These are phyloP conservation scores for Ceratobasidium sp. DNA, from an alignment of 1,284 basidiomycete species.

Conservation along the genomic window DNA sequence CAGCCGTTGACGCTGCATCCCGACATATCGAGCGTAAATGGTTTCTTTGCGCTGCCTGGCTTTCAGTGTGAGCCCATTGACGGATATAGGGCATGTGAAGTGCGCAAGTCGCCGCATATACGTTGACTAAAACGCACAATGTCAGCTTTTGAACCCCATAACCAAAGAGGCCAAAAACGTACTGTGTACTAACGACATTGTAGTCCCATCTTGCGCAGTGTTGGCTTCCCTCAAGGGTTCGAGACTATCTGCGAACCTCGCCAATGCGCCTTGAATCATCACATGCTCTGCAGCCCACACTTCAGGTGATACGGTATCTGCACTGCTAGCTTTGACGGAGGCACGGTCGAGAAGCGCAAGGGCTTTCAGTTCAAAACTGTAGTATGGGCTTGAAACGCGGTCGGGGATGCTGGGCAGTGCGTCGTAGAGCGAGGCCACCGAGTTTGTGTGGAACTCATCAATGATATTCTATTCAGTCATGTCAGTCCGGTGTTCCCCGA, in stretches of 20 bases:
- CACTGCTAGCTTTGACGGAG: slow-evolving; percentile 34
- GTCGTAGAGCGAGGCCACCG: slow-evolving; percentile 24
- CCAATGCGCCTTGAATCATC: slow-evolving; percentile 13
- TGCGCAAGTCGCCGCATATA: slow-evolving; percentile 37
- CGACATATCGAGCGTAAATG: slow-evolving; percentile 26
- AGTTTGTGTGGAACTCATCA: slow-evolving; percentile 19
- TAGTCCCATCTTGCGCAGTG: slow-evolving; percentile 12
- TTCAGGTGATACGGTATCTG: slow-evolving; percentile 24
- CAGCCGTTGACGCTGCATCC: slow-evolving; percentile 24
- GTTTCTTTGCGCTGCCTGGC: slow-evolving; percentile 6
- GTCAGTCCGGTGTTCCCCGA: background rate
- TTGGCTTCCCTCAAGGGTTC: background rate
- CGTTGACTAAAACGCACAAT: slow-evolving; percentile 15
- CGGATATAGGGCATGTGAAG: slow-evolving; percentile 38
- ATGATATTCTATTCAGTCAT: slow-evolving; percentile 18
- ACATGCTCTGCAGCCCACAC: slow-evolving; percentile 25
- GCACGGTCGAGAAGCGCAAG: slow-evolving; percentile 27
- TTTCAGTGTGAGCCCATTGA: slow-evolving; percentile 30
- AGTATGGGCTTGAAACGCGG: slow-evolving; percentile 17
- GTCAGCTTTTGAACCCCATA: background rate
- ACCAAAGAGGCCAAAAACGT: slow-evolving; percentile 5
- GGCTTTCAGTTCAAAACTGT: slow-evolving; percentile 19
- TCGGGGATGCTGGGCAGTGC: slow-evolving; percentile 18
- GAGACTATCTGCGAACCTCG: background rate
- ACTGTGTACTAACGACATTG: slow-evolving; percentile 29